These are phyloP conservation scores for Colletotrichum scovillei DNA, from an alignment of 2,329 filamentous ascomycete species.

Conservation along the genomic window DNA sequence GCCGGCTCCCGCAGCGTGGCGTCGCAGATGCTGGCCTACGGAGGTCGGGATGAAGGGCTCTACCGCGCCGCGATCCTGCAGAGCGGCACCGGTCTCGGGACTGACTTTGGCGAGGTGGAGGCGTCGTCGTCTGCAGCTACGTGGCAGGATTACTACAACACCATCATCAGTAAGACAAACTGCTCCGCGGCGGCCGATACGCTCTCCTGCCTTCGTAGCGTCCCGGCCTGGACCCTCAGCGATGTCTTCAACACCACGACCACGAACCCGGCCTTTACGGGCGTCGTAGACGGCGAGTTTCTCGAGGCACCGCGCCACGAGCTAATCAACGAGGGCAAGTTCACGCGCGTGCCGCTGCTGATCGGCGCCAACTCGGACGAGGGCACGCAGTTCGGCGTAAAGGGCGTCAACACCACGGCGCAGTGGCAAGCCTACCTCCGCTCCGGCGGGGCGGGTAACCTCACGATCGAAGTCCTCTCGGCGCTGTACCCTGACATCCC, in stretches of 20 bases:
- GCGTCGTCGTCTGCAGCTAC: constrained; percentile 20
- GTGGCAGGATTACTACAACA: constrained; percentile 37
- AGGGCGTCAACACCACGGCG: constrained; percentile 64
- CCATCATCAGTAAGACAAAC: constrained; percentile 35
- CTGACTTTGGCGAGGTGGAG: constrained; percentile 43
- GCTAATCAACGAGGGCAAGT: constrained; percentile 67
- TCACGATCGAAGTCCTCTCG: constrained; percentile 49
- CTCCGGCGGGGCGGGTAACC: constrained; percentile 39
- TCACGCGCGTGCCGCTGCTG: constrained; percentile 73
- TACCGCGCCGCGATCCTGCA: constrained; percentile 65
- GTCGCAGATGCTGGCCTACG: constrained; percentile 62
- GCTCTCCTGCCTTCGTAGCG: constrained; percentile 45
- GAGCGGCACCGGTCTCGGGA: constrained; percentile 56
- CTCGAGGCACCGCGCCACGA: constrained; percentile 56
- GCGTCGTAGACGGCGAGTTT: constrained; percentile 51
- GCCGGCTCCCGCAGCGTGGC: constrained; percentile 63
- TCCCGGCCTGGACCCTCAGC: constrained; percentile 45
- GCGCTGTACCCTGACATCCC: constrained; percentile 62
- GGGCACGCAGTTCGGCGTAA: constrained; percentile 64
- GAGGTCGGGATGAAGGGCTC: constrained; percentile 62
- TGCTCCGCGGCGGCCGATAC: constrained; percentile 37
- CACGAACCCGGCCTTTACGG: constrained; percentile 39
- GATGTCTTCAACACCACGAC: constrained; percentile 42
- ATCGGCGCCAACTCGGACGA: constrained; percentile 75
- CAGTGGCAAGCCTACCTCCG: constrained; percentile 59